Base-by-base conservation (phyloP, 2,329 filamentous ascomycete genomes). In the Leptographium lundbergii region DNA sequence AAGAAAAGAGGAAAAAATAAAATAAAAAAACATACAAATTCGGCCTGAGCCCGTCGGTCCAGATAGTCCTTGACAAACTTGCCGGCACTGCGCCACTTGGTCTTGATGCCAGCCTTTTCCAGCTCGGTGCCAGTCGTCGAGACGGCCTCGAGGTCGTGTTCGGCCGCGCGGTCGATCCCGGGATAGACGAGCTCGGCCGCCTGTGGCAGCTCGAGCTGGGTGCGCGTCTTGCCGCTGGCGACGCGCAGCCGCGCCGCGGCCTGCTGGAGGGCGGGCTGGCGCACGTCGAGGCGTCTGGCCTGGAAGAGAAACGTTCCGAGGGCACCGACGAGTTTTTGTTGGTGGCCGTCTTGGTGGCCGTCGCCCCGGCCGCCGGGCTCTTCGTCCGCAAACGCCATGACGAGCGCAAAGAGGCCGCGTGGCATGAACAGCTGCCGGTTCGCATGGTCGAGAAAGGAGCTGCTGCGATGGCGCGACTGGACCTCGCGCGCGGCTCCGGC, bases 31-130 rank as follows among this genome's bases (percentile, higher is more conserved):
- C 68, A 62, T 54, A 74, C 75, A 60, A 75, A 80, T 52, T 69
- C 65, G 0, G 76, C 75, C 55, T 76, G 74, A 0, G 75, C 74
- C 24, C 76, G 68, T 17, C 75, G 72, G 63, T 82, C 79, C 52
- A 76, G 65, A 63, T 81, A 81, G 52, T 74, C 71, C 4, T 66
- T 68, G n/a, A 81, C 67, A 63, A 65, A 74, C 54, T 69, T 65
- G 39, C 69, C 66, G n/a, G 63, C 62, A 6, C 63, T 62, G 56
- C 70, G 71, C 61, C 72, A 64, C 47, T 68, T 69, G 32, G 63
- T 36, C 52, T 58, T 60, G 17, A 56, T 14, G 25, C 32, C 57
- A 29, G 51, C 56, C 6, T 51, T 54, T n/a, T 60, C 17, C 55
- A 29, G 52, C 32, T 6, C 39, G 19, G 1, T 24, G 48, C 69